phyloP scores from a whole-genome alignment of 2,329 filamentous ascomycete genomes.

The Blumeria graminis region DNA sequence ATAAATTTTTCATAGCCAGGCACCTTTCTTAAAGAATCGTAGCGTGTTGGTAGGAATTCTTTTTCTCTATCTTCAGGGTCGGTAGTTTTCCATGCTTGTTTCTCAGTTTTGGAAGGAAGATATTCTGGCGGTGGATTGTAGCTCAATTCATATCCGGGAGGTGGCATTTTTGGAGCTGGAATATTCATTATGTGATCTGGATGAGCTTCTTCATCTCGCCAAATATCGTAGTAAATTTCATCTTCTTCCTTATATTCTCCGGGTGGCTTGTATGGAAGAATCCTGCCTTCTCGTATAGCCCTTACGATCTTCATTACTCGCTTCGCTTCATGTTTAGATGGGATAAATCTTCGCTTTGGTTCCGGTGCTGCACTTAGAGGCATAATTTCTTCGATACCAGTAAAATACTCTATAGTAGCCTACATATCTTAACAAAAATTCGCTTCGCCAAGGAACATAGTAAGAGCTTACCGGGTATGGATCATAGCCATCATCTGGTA shows the following conservation, averaged over 20 bases:
- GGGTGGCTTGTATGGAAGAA: conserved; percentile 66
- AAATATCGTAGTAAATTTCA: conserved; percentile 57
- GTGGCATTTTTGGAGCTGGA: conserved; percentile 75
- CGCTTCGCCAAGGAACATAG: neutral
- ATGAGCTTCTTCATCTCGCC: conserved; percentile 72
- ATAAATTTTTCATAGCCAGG: conserved; percentile 77
- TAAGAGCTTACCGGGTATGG: conserved; percentile 48
- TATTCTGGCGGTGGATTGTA: conserved; percentile 95
- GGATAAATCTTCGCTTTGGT: conserved; percentile 83
- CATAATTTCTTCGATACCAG: conserved; percentile 75
- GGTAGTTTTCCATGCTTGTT: conserved; percentile 56
- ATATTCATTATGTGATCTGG: conserved; percentile 83
- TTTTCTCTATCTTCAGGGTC: conserved; percentile 82
- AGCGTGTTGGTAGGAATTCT: conserved; percentile 64
- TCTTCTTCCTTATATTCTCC: conserved; percentile 47
- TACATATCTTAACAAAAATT: conserved; percentile 12
- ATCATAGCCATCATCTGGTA: conserved; percentile 71
- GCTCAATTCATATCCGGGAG: conserved; percentile 82
- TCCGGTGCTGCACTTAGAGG: conserved; percentile 84
- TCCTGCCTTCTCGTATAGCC: conserved; percentile 82
- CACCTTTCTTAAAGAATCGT: conserved; percentile 67
- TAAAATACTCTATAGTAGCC: conserved; percentile 86
- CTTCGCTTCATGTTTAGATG: conserved; percentile 92
- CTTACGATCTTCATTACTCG: conserved; percentile 92
- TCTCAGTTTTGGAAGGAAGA: conserved; percentile 65